Conservation (phyloP, 116 monocot species). For the Dioscorea cayenensis region DNA sequence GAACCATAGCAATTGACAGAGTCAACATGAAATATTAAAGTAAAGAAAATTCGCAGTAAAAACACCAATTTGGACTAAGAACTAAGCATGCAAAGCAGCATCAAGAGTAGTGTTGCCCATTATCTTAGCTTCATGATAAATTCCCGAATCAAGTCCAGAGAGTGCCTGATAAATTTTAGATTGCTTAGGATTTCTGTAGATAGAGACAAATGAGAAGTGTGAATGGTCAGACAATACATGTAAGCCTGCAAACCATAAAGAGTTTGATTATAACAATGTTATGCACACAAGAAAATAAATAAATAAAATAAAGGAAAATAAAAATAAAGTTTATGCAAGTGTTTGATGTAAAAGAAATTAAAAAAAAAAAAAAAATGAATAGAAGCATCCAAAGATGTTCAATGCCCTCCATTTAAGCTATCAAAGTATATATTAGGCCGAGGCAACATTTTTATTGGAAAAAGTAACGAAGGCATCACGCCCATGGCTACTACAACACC, state of each 20-base stretch:
- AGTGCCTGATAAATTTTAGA: slow-evolving; percentile 45
- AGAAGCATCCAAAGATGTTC: too few species aligned
- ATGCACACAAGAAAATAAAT: background rate
- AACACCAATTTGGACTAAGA: slow-evolving; percentile 91
- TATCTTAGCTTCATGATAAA: slow-evolving; percentile 42
- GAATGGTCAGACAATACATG: too few species aligned
- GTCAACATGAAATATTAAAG: background rate
- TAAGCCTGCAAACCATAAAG: too few species aligned
- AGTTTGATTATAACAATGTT: too few species aligned
- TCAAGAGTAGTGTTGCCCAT: slow-evolving; percentile 70
- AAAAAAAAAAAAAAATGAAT: too few species aligned
- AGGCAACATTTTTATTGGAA: too few species aligned
- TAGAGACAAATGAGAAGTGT: background rate
- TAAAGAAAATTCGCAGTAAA: slow-evolving; percentile 69
- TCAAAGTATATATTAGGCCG: too few species aligned
- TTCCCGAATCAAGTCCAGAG: slow-evolving; percentile 75
- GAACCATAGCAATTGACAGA: background rate
- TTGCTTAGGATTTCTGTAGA: background rate
- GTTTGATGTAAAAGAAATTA: too few species aligned
- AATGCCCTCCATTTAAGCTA: too few species aligned
- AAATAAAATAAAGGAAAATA: background rate
- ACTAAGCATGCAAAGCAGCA: slow-evolving; percentile 92
- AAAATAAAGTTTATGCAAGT: background rate
- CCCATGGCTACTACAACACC: too few species aligned
- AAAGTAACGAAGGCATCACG: too few species aligned